phyloP scores from a whole-genome alignment of 2,329 filamentous ascomycete genomes.

The Xylariomycetidae sp. region DNA sequence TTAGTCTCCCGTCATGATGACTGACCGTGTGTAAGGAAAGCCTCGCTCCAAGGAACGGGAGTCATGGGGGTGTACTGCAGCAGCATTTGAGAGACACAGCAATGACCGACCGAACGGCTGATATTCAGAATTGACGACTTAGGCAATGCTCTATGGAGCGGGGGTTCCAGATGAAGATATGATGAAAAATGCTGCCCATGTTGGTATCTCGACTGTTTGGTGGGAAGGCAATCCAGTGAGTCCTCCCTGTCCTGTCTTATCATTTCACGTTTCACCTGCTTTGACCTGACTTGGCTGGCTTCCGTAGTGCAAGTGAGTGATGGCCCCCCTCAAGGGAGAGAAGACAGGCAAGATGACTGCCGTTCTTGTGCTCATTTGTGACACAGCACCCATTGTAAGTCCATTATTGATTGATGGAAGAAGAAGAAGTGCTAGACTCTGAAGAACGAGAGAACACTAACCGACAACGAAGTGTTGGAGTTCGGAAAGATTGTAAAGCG shows the following conservation, averaged over 20 bases:
- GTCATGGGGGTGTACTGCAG: too few relatives aligned
- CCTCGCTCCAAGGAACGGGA: too few relatives aligned
- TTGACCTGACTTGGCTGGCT: neutral
- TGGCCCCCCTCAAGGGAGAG: neutral
- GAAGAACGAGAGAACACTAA: constrained; percentile 7
- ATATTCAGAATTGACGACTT: constrained; percentile 3
- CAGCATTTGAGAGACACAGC: too few relatives aligned
- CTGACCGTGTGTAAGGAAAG: too few relatives aligned
- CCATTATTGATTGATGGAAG: neutral
- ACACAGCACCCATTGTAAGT: constrained; percentile 26
- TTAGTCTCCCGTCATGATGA: constrained; percentile 24
- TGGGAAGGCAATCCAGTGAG: constrained; percentile 92
- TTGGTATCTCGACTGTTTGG: constrained; percentile 89
- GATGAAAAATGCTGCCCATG: constrained; percentile 88
- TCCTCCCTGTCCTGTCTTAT: too few relatives aligned
- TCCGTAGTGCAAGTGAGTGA: constrained; percentile 25
- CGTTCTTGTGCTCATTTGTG: constrained; percentile 4
- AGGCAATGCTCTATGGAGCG: constrained; percentile 94
- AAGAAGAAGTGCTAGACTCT: neutral
- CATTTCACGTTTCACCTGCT: neutral
- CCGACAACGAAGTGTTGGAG: constrained; percentile 66
- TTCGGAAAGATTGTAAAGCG: constrained; percentile 85
- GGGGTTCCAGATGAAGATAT: constrained; percentile 77
- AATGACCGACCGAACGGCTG: too few relatives aligned
- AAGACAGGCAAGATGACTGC: neutral